phyloP scores from a whole-genome alignment of 208 protist genomes.

The Trichomonas tenax region DNA sequence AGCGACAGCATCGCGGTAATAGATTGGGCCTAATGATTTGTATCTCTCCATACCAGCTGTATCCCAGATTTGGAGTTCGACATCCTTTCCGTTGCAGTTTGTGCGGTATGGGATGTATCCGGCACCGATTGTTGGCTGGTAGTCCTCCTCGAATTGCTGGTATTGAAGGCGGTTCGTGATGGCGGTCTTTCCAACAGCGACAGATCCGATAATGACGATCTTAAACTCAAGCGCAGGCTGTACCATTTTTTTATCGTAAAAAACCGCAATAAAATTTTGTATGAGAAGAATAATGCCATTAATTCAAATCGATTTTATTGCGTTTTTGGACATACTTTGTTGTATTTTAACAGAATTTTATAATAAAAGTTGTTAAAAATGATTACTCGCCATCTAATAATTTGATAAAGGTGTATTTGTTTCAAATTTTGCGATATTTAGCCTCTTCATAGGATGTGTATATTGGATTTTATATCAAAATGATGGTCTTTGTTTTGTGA shows the following conservation, averaged over 20 bases:
- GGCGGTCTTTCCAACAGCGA: conserved; percentile 6
- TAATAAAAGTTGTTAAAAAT: too few species aligned
- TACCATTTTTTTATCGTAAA: background rate
- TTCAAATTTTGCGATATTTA: too few species aligned
- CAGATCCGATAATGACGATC: conserved; percentile 10
- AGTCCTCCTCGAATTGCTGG: background rate
- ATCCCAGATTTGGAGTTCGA: conserved; percentile 16
- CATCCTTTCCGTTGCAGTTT: background rate
- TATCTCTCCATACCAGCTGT: conserved; percentile 18
- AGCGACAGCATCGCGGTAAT: conserved; percentile 19
- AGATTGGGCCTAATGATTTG: background rate
- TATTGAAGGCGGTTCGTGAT: conserved; percentile 9
- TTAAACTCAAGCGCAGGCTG: background rate
- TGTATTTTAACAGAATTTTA: too few species aligned
- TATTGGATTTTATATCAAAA: too few species aligned
- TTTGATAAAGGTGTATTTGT: too few species aligned
- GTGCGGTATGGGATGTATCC: background rate
- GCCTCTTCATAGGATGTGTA: too few species aligned
- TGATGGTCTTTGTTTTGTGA: too few species aligned
- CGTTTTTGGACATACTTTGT: too few species aligned
- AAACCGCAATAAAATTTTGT: too few species aligned
- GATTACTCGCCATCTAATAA: too few species aligned
- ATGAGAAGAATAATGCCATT: too few species aligned
- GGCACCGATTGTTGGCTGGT: conserved; percentile 13
- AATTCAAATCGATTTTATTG: too few species aligned